Evolutionary conservation across 495 filamentous ascomycete species (phyloP), one percentile per base, ranked within the genome.

Genomic region (Symbiotaphrina buchneri): DNA sequence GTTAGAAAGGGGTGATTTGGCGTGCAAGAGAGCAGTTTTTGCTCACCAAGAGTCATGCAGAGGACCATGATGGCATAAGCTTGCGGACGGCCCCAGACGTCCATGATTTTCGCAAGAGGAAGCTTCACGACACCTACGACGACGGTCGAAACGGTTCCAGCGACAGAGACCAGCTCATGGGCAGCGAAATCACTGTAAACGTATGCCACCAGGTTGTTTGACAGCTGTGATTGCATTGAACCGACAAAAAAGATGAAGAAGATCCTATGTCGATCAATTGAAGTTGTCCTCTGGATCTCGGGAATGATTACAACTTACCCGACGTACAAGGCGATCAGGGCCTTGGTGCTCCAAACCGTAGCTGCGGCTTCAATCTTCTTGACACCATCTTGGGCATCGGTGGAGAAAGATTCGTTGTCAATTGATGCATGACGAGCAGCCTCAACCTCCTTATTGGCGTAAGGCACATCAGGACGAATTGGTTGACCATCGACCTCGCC

Each of bases 51-150:
- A 5, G 34, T 53, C 2, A 46, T 40, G 23, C 50, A 39, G 7
- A 40, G n/a, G 0, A 52, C 41, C 49, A 53, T 51, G 29, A 61
- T 18, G 6, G 44, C 54, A 41, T 70, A 73, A 19, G 52, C 55
- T 31, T 59, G 43, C 39, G 61, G 34, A 44, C 65, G 42, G 33
- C 69, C 72, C 57, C 63, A 76, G 16, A 71, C 48, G 40, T 79
- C 68, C 38, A 75, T 47, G 28, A 76, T 49, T 45, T 76, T 74
- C 27, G 69, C 71, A 10, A 73, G 46, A 0, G 71, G 58, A 18
- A 76, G 50, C 34, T 65, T 70, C 25, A 56, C 47, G 13, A 73
- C 52, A 33, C 71, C 73, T 34, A 63, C 70, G 34, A 78, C 62
- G 38, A 79, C 41, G 19, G n/a, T n/a, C n/a, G n/a, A 13, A 2